These are phyloP conservation scores for Bauhinia variegata DNA, from an alignment of 306 rosid species.

Conservation along the genomic window DNA sequence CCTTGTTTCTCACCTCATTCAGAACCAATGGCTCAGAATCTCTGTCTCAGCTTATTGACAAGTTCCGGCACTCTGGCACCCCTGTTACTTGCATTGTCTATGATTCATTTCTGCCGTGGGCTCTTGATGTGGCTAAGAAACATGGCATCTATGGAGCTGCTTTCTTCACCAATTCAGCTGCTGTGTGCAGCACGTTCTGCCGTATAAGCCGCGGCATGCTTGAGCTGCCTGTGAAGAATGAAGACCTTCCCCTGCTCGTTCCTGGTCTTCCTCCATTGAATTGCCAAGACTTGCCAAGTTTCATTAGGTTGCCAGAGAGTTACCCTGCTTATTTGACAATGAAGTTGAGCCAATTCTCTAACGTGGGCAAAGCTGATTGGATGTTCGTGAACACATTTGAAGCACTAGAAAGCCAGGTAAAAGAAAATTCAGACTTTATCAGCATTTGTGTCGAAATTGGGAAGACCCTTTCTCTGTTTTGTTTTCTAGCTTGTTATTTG, in stretches of 20 bases:
- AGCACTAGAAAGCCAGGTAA: constrained; percentile 62
- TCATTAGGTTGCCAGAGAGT: constrained; percentile 33
- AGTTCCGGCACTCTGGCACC: constrained; percentile 31
- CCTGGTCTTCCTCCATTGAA: constrained; percentile 57
- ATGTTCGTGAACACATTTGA: constrained; percentile 64
- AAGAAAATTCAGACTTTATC: not conserved
- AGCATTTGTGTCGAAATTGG: not conserved
- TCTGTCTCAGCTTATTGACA: constrained; percentile 49
- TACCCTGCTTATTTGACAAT: constrained; percentile 60
- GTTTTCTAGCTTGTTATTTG: not conserved
- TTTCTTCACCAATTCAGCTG: constrained; percentile 64
- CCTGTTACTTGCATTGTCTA: constrained; percentile 56
- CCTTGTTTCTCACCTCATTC: constrained; percentile 47
- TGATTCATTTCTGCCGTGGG: constrained; percentile 59
- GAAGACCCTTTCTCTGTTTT: not conserved
- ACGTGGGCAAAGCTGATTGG: constrained; percentile 52
- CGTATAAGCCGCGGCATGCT: constrained; percentile 43
- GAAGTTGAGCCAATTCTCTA: constrained; percentile 59
- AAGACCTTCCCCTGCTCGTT: constrained; percentile 30
- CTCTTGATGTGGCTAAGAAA: constrained; percentile 55
- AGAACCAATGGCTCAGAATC: constrained; percentile 45
- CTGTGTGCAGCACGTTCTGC: constrained; percentile 49
- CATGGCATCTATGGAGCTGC: constrained; percentile 51
- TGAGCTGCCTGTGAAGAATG: constrained; percentile 41
- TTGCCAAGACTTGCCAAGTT: constrained; percentile 57